Evolutionary conservation across 2,329 filamentous ascomycete species (phyloP).

Genomic region (Pezizomycotina sp.): DNA sequence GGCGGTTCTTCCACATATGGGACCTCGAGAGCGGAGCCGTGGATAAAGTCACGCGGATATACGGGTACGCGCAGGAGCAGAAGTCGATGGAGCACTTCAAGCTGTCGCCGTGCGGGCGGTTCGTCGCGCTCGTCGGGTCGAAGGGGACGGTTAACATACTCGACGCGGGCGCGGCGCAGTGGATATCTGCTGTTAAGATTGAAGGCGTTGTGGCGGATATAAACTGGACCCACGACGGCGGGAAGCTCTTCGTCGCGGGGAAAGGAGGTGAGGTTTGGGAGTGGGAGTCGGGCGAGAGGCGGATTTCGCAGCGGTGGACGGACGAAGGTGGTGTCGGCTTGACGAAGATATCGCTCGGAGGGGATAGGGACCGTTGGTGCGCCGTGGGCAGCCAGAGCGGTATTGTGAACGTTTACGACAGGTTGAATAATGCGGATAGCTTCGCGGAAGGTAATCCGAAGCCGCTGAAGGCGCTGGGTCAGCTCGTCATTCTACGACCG

Average conservation of each 20-base stretch:
- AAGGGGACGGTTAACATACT: slow-evolving; percentile 74
- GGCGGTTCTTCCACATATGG: slow-evolving; percentile 90
- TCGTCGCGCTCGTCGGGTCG: slow-evolving; percentile 68
- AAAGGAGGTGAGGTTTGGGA: slow-evolving; percentile 83
- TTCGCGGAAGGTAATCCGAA: slow-evolving; percentile 40
- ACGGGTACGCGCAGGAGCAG: slow-evolving; percentile 54
- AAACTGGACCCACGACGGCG: slow-evolving; percentile 58
- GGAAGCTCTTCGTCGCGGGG: slow-evolving; percentile 65
- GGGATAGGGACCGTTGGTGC: slow-evolving; percentile 75
- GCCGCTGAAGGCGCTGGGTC: slow-evolving; percentile 59
- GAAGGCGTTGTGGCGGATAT: slow-evolving; percentile 84
- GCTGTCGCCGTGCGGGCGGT: slow-evolving; percentile 67
- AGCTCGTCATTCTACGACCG: slow-evolving; percentile 72
- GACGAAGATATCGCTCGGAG: slow-evolving; percentile 66
- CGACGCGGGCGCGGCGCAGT: slow-evolving; percentile 64
- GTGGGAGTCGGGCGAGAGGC: slow-evolving; percentile 53
- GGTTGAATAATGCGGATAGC: slow-evolving; percentile 40
- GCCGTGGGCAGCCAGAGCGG: slow-evolving; percentile 73
- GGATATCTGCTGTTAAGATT: slow-evolving; percentile 66
- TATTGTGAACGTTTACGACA: slow-evolving; percentile 87
- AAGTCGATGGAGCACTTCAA: slow-evolving; percentile 82
- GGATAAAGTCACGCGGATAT: slow-evolving; percentile 62
- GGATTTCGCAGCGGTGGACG: slow-evolving; percentile 66
- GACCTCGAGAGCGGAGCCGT: slow-evolving; percentile 66
- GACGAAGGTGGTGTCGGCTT: slow-evolving; percentile 81